A percentile compares a stretch with the other conserved stretches of the same genome.
phyloP scores from a whole-genome alignment of 225 moss, liverwort and hornwort genomes.

The Marchantia paleacea region DNA sequence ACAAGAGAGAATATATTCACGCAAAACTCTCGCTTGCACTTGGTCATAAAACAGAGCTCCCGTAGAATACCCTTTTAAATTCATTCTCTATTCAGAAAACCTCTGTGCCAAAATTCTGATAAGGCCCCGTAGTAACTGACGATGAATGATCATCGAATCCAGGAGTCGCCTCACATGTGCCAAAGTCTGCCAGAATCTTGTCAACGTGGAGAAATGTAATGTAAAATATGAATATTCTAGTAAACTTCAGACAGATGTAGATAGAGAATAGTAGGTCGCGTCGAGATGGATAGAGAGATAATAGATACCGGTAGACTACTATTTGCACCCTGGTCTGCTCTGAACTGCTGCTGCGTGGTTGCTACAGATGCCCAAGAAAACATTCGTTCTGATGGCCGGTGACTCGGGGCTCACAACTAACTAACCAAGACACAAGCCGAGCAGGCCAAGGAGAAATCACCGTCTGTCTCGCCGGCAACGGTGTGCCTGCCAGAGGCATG shows the following conservation, averaged over 20 bases:
- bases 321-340: background rate
- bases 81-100: too few relatives aligned
- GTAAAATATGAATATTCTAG: background rate
- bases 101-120: too few relatives aligned
- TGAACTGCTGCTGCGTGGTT: background rate
- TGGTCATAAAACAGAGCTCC: too few relatives aligned
- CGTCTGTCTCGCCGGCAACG: background rate
- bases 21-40: too few relatives aligned
- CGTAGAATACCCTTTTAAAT: too few relatives aligned
- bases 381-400: background rate
- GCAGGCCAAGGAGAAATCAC: background rate
- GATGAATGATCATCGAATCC: background rate
- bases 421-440: background rate
- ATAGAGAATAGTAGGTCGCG: background rate
- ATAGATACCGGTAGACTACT: conserved; percentile 1
- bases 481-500: too few relatives aligned
- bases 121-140: too few relatives aligned
- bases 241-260: background rate
- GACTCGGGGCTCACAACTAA: background rate
- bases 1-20: too few relatives aligned
- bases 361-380: background rate
- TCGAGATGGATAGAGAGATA: background rate
- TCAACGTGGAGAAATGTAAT: background rate
- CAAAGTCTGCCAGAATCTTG: background rate
- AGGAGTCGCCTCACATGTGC: background rate